phyloP scores from a whole-genome alignment of 345 rosid species.

The Rhodamnia argentea region DNA sequence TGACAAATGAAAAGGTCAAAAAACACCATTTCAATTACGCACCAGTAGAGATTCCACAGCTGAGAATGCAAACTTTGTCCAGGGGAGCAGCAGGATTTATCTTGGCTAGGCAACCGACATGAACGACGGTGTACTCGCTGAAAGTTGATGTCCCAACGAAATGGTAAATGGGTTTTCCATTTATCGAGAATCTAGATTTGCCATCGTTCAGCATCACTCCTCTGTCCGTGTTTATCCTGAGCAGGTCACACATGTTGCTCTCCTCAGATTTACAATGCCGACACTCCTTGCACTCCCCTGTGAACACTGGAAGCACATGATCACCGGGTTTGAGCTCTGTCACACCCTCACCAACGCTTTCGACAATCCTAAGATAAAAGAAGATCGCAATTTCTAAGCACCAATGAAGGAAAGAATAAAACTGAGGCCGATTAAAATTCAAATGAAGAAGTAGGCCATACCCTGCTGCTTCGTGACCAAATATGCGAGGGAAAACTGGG shows the following conservation, averaged over 20 bases:
- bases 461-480: conserved; percentile 38
- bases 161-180: conserved; percentile 18
- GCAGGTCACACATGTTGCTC: conserved; percentile 31
- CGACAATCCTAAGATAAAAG: conserved; percentile 18
- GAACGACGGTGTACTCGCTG: conserved; percentile 21
- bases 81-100: conserved; percentile 24
- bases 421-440: background rate
- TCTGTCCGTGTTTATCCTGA: conserved; percentile 18
- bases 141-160: conserved; percentile 28
- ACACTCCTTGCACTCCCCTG: conserved; percentile 34
- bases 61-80: conserved; percentile 32
- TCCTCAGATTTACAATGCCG: conserved; percentile 25
- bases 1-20: background rate
- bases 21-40: background rate
- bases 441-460: background rate
- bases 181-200: conserved; percentile 20
- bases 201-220: conserved; percentile 32
- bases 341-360: conserved; percentile 35
- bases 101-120: conserved; percentile 25
- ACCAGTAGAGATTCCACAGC: conserved; percentile 34
- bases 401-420: background rate
- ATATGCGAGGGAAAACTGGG: conserved; percentile 27
- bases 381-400: background rate
- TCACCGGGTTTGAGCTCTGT: conserved; percentile 23
- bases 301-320: conserved; percentile 38